Evolutionary conservation across 257 asterid genomes (phyloP), one percentile per base, ranked within the genome.

Genomic region (Euphrasia confusa): DNA sequence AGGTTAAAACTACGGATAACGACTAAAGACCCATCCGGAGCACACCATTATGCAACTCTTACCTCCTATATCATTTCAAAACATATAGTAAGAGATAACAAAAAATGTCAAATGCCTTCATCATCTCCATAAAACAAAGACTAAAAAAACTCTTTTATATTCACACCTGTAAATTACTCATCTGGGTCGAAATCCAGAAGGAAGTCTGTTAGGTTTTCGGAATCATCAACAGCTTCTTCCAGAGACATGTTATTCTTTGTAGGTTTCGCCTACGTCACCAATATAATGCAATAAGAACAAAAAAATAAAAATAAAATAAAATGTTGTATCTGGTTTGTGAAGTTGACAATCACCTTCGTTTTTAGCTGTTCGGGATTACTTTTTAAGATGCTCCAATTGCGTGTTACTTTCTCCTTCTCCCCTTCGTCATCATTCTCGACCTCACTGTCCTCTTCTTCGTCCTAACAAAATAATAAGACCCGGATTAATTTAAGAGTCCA

Each of bases 1-100:
- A 62, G 27, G 71, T 74, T 65, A n/a, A 52, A 45, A 15, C 64
- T 28, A 32, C 18, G 52, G 75, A 72, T 37, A 54, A 45, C 12
- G 75, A 70, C 76, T 1, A 14, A 55, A 21, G 9, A 7, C 10
- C 65, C 65, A 64, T 32, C 27, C 35, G 10, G 56, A 52, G 56
- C 62, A 59, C 32, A 27, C 1, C 24, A 49, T 52, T 48, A 13
- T 2, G 14, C 18, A 3, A 35, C 39, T 21, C 33, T 21, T 30
- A 35, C 2, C 7, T 33, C 5, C 8, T 42, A 8, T 13, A 1
- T 24, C 4, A 24, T 10, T 0, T 33, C 53, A 32, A 35, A 27
- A 5, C 5, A 2, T 30, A 30, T 30, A 30, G 24, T 21, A 21
- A 30, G 33, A 30, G 48, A 2, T 2, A 39, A 40, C 48, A 10